phyloP scores from a whole-genome alignment of 306 rosid genomes.

The Hippophae gyantsensis region DNA sequence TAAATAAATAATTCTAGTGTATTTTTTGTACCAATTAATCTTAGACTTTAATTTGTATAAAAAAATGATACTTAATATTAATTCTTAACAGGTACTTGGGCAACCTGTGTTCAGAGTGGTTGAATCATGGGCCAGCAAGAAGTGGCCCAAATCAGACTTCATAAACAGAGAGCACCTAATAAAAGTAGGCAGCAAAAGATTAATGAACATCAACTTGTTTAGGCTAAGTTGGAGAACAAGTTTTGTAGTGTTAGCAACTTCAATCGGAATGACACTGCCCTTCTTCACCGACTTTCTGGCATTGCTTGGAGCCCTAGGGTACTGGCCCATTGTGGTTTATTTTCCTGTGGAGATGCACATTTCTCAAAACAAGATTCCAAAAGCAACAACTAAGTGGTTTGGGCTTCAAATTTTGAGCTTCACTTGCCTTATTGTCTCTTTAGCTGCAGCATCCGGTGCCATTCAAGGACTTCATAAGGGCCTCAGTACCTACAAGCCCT shows the following conservation, averaged over 20 bases:
- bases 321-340: conserved; percentile 51
- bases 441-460: conserved; percentile 40
- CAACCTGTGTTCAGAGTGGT: conserved; percentile 38
- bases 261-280: conserved; percentile 41
- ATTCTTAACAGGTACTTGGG: conserved; percentile 25
- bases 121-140: conserved; percentile 28
- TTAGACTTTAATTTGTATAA: no score
- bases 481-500: conserved; percentile 32
- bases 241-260: conserved; percentile 23
- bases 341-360: conserved; percentile 58
- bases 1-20: no score
- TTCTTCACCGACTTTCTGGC: conserved; percentile 51
- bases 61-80: neutral
- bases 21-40: no score
- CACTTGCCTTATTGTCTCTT: conserved; percentile 30
- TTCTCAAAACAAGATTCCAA: conserved; percentile 27
- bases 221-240: conserved; percentile 49
- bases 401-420: conserved; percentile 33
- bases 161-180: conserved; percentile 22
- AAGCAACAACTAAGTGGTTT: conserved; percentile 29
- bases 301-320: conserved; percentile 50
- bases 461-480: conserved; percentile 32
- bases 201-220: conserved; percentile 28
- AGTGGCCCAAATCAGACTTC: conserved; percentile 41
- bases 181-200: conserved; percentile 14